Evolutionary conservation across 164 flowering plant genomes (phyloP).

Genomic region (Berberis thunbergii): DNA sequence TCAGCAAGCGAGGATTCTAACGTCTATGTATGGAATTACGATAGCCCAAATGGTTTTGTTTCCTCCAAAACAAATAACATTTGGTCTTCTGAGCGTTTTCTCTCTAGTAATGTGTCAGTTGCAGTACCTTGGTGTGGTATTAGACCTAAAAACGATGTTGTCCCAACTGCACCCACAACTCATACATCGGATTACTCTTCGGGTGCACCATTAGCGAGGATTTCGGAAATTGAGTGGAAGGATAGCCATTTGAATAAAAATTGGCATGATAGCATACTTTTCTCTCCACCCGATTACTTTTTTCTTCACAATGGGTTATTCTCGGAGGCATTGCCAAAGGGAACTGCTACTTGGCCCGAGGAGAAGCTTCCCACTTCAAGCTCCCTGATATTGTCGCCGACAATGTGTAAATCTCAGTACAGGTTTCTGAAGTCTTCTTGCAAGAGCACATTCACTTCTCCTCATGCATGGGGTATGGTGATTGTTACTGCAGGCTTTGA

Average conservation of each 20-base stretch:
- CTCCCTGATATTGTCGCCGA: conserved; percentile 19
- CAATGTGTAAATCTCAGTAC: conserved; percentile 35
- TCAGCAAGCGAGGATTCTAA: conserved; percentile 66
- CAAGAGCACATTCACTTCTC: conserved; percentile 32
- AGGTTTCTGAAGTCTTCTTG: conserved; percentile 58
- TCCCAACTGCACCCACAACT: conserved; percentile 3
- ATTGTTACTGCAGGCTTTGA: conserved; percentile 89
- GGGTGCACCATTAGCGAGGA: conserved; percentile 5
- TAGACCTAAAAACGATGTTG: conserved; percentile 12
- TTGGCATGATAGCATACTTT: conserved; percentile 14
- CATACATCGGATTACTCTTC: conserved; percentile 10
- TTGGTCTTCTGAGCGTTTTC: conserved; percentile 52
- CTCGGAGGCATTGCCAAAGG: conserved; percentile 42
- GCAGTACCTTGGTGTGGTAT: conserved; percentile 80
- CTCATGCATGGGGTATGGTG: conserved; percentile 76
- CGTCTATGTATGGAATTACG: conserved; percentile 58
- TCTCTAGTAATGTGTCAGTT: conserved; percentile 41
- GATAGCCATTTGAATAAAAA: conserved; percentile 16
- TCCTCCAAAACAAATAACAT: conserved; percentile 29
- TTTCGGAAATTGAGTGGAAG: conserved; percentile 11
- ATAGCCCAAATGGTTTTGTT: conserved; percentile 16
- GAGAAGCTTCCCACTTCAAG: conserved; percentile 43
- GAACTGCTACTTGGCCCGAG: conserved; percentile 82
- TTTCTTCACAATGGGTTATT: conserved; percentile 37
- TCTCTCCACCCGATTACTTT: conserved; percentile 34